Conservation (phyloP, 805 yeast species). For the Metschnikowia cerradonensis region DNA sequence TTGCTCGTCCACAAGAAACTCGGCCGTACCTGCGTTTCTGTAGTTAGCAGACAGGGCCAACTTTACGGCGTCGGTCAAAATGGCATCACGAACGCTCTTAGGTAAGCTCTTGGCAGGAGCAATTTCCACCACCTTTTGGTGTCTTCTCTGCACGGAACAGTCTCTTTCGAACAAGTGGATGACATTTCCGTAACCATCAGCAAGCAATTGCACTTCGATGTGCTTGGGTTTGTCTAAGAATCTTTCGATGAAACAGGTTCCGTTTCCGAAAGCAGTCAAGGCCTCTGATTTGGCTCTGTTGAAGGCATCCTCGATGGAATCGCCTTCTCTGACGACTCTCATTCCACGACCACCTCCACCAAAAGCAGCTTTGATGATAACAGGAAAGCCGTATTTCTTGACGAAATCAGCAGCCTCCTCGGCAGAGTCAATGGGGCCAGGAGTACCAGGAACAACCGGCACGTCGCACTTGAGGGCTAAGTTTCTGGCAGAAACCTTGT, state of each 20-base stretch:
- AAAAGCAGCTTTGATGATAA: constrained; percentile 95
- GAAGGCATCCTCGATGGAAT: constrained; percentile 87
- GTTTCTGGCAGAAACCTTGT: constrained; percentile 90
- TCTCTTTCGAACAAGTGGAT: constrained; percentile 96
- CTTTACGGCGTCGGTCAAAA: constrained; percentile 89
- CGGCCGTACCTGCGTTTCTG: constrained; percentile 98
- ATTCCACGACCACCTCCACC: constrained; percentile 99
- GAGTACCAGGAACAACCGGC: constrained; percentile 96
- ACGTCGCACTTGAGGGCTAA: constrained; percentile 79
- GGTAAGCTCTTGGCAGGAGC: constrained; percentile 96
- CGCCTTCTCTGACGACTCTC: constrained; percentile 98
- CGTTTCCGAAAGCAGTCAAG: constrained; percentile 92
- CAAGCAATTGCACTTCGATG: constrained; percentile 93
- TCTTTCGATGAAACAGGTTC: constrained; percentile 96
- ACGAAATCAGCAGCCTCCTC: constrained; percentile 81
- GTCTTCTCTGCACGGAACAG: constrained; percentile 99
- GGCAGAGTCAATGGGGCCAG: constrained; percentile 85
- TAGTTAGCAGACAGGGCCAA: constrained; percentile 86
- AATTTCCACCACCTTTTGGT: constrained; percentile 96
- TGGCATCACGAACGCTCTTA: constrained; percentile 78
- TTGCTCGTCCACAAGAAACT: constrained; percentile 87
- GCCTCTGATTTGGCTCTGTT: constrained; percentile 93
- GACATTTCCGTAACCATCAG: constrained; percentile 91
- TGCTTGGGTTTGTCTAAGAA: constrained; percentile 94
- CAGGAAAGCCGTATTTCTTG: constrained; percentile 84